A percentile compares a stretch with the other conserved stretches of the same genome.
Evolutionary conservation across 805 yeast genomes (phyloP).

Genomic region (Komagataella pastoris): DNA sequence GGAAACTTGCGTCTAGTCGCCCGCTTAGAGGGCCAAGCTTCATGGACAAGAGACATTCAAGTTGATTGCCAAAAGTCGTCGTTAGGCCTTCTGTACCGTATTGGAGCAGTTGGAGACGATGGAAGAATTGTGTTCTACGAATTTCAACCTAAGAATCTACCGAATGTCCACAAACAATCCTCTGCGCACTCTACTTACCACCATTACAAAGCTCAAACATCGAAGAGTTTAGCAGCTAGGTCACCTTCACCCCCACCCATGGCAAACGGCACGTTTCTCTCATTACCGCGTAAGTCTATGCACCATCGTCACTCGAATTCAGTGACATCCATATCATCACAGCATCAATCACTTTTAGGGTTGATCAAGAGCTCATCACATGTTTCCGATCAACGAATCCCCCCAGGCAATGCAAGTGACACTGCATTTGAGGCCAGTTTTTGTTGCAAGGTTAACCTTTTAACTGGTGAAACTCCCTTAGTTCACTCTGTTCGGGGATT

Average conservation of each 20-base stretch:
- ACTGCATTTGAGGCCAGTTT: neutral
- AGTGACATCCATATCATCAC: conserved; percentile 16
- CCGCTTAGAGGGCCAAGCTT: conserved; percentile 30
- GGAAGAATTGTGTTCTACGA: conserved; percentile 40
- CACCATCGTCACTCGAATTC: conserved; percentile 10
- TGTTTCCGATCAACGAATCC: neutral
- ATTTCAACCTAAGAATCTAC: conserved; percentile 30
- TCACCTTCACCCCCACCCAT: neutral
- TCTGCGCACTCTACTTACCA: neutral
- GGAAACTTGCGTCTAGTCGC: conserved; percentile 15
- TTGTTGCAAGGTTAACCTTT: neutral
- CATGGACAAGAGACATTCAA: conserved; percentile 34
- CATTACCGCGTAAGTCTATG: neutral
- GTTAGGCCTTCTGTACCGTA: conserved; percentile 24
- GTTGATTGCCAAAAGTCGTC: conserved; percentile 25
- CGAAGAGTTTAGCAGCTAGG: neutral
- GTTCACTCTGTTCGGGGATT: conserved; percentile 14
- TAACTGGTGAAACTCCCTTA: conserved; percentile 3
- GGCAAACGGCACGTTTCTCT: neutral
- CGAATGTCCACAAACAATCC: conserved; percentile 15
- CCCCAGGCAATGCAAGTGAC: neutral
- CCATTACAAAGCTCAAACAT: neutral
- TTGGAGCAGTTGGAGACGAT: conserved; percentile 45
- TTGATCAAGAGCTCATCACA: conserved; percentile 7
- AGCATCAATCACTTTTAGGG: conserved; percentile 11